Percentiles rank a stretch among this genome's conserved stretches.
Evolutionary conservation across 2,329 filamentous ascomycete genomes (phyloP).

Genomic region (Cryphonectria radicalis): DNA sequence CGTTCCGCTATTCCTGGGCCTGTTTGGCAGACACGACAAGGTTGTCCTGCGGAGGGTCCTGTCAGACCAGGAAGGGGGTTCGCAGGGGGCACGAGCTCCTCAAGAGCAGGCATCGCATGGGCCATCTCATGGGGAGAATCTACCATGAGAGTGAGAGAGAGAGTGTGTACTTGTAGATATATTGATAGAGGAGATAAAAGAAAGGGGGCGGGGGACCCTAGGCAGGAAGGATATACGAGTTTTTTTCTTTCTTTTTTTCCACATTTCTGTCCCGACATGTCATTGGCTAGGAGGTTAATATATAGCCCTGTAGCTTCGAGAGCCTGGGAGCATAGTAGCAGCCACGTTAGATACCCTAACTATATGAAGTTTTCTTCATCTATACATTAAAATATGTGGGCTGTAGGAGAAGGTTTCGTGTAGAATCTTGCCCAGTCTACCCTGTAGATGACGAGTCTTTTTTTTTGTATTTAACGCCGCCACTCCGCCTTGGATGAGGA

Average conservation of each 20-base stretch:
- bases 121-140: not conserved
- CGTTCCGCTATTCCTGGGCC: constrained; percentile 69
- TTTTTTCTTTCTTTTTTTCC: not conserved
- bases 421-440: not conserved
- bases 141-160: not conserved
- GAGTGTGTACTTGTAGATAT: not conserved
- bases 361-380: not conserved
- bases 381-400: no score
- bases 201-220: not conserved
- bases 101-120: not conserved
- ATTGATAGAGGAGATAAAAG: not conserved
- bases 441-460: not conserved
- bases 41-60: constrained; percentile 55
- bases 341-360: not conserved
- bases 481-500: constrained; percentile 7
- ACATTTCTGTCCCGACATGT: not conserved
- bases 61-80: constrained; percentile 41
- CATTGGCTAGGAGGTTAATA: not conserved
- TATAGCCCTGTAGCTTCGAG: not conserved
- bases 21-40: constrained; percentile 65
- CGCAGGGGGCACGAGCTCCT: not conserved
- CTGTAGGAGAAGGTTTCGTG: not conserved
- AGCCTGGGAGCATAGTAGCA: no score
- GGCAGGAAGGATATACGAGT: not conserved
- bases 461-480: not conserved